phyloP scores from a whole-genome alignment of 2,329 filamentous ascomycete species.

The Fusarium aywerte region DNA sequence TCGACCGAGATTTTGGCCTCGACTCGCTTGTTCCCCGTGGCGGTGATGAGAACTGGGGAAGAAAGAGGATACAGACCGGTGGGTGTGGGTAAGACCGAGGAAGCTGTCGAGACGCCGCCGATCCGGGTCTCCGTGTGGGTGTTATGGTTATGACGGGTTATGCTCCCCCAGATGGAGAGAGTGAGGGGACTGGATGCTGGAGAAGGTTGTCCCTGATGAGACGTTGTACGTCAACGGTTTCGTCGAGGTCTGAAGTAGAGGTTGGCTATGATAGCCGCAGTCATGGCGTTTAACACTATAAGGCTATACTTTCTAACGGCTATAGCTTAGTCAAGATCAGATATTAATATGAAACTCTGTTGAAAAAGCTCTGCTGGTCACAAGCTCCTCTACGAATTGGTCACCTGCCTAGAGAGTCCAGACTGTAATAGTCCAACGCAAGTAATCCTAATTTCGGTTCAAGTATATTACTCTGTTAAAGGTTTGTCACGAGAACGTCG shows the following conservation, averaged over 20 bases:
- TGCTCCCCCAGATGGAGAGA: conserved; percentile 25
- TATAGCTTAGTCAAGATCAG: not conserved
- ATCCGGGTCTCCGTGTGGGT: not conserved
- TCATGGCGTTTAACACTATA: not conserved
- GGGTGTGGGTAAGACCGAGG: conserved; percentile 26
- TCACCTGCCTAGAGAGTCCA: not conserved
- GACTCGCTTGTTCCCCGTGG: not conserved
- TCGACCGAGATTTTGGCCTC: conserved; percentile 14
- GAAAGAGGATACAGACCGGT: not conserved
- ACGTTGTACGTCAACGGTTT: not conserved
- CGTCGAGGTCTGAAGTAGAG: not conserved
- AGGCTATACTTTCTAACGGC: not conserved
- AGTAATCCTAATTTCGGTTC: conserved; percentile 28
- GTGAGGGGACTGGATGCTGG: conserved; percentile 15
- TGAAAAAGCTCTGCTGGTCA: conserved; percentile 11
- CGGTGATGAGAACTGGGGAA: conserved; percentile 23
- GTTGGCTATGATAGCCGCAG: not conserved
- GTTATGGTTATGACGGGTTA: conserved; percentile 3
- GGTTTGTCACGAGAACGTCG: conserved; percentile 1
- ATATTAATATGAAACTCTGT: not conserved
- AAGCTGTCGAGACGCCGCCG: conserved; percentile 12
- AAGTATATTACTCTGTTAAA: not conserved
- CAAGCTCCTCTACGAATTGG: not conserved
- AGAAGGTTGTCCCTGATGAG: conserved; percentile 11
- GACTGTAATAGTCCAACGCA: not conserved